Evolutionary conservation across 2,329 filamentous ascomycete genomes (phyloP), one percentile per base, ranked within the genome.

Genomic region (Botrytis fragariae): DNA sequence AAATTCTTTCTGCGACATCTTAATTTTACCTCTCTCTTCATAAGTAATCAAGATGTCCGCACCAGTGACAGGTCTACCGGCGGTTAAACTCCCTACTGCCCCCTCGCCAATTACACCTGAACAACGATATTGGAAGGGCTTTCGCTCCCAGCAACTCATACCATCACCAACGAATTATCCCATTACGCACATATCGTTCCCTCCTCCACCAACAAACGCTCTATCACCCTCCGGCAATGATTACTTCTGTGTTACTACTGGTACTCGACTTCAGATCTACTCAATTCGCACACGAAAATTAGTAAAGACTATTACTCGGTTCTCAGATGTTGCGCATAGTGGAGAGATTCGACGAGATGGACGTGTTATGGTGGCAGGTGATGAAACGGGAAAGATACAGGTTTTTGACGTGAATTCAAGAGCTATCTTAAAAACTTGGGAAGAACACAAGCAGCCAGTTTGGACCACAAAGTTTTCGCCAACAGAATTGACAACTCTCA

Each of bases 391-490:
- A 73, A 91, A 92, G 75, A 93, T 99, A 77, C 97, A 99, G 83
- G 94, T 98, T 20, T 99, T 98, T 81, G 96, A 99, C 80, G 90
- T 97, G 69, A 91, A 88, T 81, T 95, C 94, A 73, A 89, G 96
- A 76, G 94, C 94, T 5, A 97, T 99, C 77, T 85, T 99, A 79
- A 95, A 96, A 85, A 98, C 95, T 69, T 99, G 96, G 95, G 90
- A 91, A 76, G 90, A 95, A 78, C 95, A 98, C 85, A 95, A 94
- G 84, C 95, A 97, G 86, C 93, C 96, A 22, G 93, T 97, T 37
- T 98, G 95, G 91, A 90, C 92, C 37, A 95, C 94, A 63, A 92
- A 92, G 82, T 99, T 97, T 88, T 95, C 93, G n/a, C 94, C 94
- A 1, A 88, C 87, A n/a, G 92, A 96, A 75, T 87, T 95, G 76